Base-by-base conservation (phyloP, 106 monocot species). In the Dioscorea zingiberensis region DNA sequence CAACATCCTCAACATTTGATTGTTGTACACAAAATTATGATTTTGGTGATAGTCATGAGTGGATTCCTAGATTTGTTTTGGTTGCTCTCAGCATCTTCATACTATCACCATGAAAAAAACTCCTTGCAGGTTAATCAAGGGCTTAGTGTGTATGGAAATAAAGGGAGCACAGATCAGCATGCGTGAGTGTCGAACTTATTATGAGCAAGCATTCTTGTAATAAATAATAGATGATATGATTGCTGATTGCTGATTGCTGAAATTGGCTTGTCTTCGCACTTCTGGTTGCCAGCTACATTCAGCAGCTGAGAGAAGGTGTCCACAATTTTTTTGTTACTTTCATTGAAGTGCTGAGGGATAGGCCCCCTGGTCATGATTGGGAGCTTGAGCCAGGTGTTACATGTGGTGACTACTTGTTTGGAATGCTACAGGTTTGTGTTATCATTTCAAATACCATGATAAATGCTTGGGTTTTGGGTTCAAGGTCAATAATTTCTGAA, bases 141-240 rank as follows among this genome's bases (percentile, higher is more conserved):
- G 26, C 62, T 98, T 64, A 81, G 77, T 71, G 97, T 98, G 10
- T 98, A 98, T 84, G 97, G 97, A 60, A 98, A 98, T 69, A 98
- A 98, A 82, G 97, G 97, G 72, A 98, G 97, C 89, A 98, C 97
- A 2, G 97, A 98, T 77, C 97, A 98, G 79, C 97, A 98, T 81
- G 97, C 97, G 97, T 98, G 57, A 59, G 92, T 89, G 45, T 64
- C 55, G 23, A 21, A 54, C 28, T 59, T 5, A 56, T 53, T 65
- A 51, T 21, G 69, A 27, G 71, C 23, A 24, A 64, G 25, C 44
- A 59, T 64, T 21, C 14, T 64, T 71, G 18, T 29, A 60, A 30
- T 24, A 13, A 63, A 22, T 1, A 44, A 27, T 26, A 45, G 45
- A 26, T 30, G 44, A 26, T 25, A 4, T 17, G 27, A 23, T 28